Evolutionary conservation across 2,329 filamentous ascomycete genomes (phyloP).

Genomic region (Phaeoacremonium minimum): DNA sequence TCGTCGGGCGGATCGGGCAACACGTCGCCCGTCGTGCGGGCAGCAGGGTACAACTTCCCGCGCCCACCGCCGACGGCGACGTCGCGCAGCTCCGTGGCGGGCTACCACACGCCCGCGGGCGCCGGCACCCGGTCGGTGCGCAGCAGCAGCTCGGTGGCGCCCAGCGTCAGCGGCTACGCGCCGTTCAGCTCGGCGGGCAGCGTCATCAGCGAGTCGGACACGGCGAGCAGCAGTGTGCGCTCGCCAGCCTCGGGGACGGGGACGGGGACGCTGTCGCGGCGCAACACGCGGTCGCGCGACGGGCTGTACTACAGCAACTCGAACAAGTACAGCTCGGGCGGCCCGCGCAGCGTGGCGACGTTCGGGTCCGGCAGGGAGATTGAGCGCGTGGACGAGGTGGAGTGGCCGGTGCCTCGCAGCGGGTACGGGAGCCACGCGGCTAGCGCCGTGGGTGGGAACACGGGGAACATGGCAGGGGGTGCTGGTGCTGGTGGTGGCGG

Average conservation of each 20-base stretch:
- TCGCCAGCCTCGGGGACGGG: too few species aligned
- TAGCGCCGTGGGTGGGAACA: background rate
- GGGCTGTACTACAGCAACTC: conserved; percentile 4
- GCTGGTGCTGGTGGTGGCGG: conserved; percentile 8
- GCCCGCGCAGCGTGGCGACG: conserved; percentile 10
- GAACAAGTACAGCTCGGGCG: conserved; percentile 3
- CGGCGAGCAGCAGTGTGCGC: conserved; percentile 18
- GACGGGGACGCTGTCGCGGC: conserved; percentile 8
- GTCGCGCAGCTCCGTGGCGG: conserved; percentile 12
- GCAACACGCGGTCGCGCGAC: conserved; percentile 5
- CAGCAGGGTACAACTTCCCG: conserved; percentile 16
- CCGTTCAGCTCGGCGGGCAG: conserved; percentile 20
- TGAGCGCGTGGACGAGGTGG: conserved; percentile 18
- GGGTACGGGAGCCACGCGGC: too few species aligned
- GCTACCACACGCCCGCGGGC: conserved; percentile 12
- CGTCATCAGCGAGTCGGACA: conserved; percentile 21
- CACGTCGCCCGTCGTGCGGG: conserved; percentile 13
- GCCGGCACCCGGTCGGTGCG: conserved; percentile 15
- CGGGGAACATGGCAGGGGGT: background rate
- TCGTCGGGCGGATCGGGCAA: conserved; percentile 15
- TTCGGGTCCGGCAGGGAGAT: conserved; percentile 11
- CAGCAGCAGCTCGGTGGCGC: conserved; percentile 11
- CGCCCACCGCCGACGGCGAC: conserved; percentile 15
- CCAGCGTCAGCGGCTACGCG: conserved; percentile 14
- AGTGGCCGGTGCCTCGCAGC: conserved; percentile 15